Evolutionary conservation across 305 asterid genomes (phyloP).

Genomic region (Fraxinus velutina): DNA sequence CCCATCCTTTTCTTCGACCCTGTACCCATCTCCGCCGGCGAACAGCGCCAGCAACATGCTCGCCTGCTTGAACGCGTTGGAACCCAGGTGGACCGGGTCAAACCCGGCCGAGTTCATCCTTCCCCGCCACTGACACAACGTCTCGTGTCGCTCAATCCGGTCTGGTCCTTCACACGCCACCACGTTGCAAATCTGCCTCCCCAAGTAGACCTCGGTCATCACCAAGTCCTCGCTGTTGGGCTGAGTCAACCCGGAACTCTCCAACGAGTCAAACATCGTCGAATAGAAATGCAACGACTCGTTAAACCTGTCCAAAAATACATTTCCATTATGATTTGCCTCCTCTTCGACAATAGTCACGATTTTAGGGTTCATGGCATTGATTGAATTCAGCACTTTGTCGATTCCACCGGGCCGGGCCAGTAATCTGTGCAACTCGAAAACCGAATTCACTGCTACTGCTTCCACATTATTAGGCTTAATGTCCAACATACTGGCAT

Average conservation of each 20-base stretch:
- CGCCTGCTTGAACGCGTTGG: slow-evolving; percentile 73
- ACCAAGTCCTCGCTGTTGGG: slow-evolving; percentile 45
- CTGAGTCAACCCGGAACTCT: slow-evolving; percentile 49
- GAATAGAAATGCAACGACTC: slow-evolving; percentile 77
- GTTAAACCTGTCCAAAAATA: slow-evolving; percentile 63
- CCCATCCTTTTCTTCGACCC: slow-evolving; percentile 65
- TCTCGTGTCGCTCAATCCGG: slow-evolving; percentile 70
- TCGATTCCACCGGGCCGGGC: slow-evolving; percentile 48
- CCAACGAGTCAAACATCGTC: slow-evolving; percentile 80
- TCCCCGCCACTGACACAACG: slow-evolving; percentile 59
- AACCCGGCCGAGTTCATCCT: slow-evolving; percentile 58
- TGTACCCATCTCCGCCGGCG: slow-evolving; percentile 69
- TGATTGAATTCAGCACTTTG: slow-evolving; percentile 50
- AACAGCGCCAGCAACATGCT: slow-evolving; percentile 58
- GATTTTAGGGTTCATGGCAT: slow-evolving; percentile 54
- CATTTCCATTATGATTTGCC: slow-evolving; percentile 58
- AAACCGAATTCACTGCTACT: slow-evolving; percentile 72
- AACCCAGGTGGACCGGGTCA: slow-evolving; percentile 53
- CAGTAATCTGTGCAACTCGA: slow-evolving; percentile 60
- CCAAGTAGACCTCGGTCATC: slow-evolving; percentile 72
- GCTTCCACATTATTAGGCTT: slow-evolving; percentile 43
- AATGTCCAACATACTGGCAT: slow-evolving; percentile 49
- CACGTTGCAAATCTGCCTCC: slow-evolving; percentile 75
- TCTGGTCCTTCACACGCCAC: slow-evolving; percentile 69
- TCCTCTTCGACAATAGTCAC: slow-evolving; percentile 74